Percentiles rank a stretch among this genome's conserved stretches.
These are phyloP conservation scores for Calocybe gambosa DNA, from an alignment of 1,284 basidiomycete genomes.

Conservation along the genomic window DNA sequence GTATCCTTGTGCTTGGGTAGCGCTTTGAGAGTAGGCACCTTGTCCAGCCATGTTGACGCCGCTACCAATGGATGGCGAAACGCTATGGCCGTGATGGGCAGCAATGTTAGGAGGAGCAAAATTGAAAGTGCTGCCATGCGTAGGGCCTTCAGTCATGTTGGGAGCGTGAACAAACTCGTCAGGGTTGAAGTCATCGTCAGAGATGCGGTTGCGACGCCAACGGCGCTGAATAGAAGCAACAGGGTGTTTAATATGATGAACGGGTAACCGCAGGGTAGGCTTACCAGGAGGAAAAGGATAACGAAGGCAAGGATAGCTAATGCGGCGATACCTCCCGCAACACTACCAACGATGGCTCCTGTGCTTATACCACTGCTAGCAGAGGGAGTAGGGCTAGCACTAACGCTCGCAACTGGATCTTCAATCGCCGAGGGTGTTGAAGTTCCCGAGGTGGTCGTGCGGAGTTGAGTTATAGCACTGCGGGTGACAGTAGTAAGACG, in stretches of 20 bases:
- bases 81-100: slow-evolving; percentile 24
- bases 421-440: slow-evolving; percentile 8
- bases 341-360: slow-evolving; percentile 32
- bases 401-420: slow-evolving; percentile 12
- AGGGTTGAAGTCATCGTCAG: slow-evolving; percentile 28
- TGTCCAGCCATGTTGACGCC: slow-evolving; percentile 31
- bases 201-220: slow-evolving; percentile 24
- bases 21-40: slow-evolving; percentile 23
- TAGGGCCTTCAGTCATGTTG: slow-evolving; percentile 13
- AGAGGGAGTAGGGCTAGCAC: slow-evolving; percentile 14
- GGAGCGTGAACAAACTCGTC: slow-evolving; percentile 27
- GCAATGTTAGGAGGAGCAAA: slow-evolving; percentile 27
- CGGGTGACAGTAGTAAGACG: slow-evolving; percentile 10
- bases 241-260: neutral
- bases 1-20: slow-evolving; percentile 31
- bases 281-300: slow-evolving; percentile 30
- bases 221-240: slow-evolving; percentile 33
- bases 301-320: slow-evolving; percentile 28
- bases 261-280: slow-evolving; percentile 6
- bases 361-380: slow-evolving; percentile 25
- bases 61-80: slow-evolving; percentile 31
- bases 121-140: slow-evolving; percentile 22
- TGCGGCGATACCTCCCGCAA: slow-evolving; percentile 30
- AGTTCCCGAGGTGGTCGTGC: slow-evolving; percentile 3
- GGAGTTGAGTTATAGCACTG: slow-evolving; percentile 6